Evolutionary conservation across 1,139 yeast genomes (phyloP), one percentile per base, ranked within the genome.

Genomic region (Groenewaldozyma auringiensis): DNA sequence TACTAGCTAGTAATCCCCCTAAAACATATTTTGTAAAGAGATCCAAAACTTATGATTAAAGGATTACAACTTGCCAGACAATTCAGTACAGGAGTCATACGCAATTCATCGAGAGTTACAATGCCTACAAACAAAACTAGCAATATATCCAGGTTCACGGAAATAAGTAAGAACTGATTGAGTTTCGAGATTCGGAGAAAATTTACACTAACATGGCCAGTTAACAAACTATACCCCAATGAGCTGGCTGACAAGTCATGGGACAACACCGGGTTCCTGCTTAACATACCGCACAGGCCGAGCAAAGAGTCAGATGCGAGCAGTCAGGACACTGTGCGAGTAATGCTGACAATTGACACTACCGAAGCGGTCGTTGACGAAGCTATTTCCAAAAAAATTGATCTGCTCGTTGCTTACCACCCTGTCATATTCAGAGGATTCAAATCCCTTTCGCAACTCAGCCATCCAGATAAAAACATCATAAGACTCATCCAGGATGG

Each of bases 401-500:
- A 62, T 25, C 61, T 87, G 46, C 72, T 94, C 16, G 66, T 94
- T 60, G 94, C 97, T 0, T 94, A 94, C 63, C 48, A 67, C 51
- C 99, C 99, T 1, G 87, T 92, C 61, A 87, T 94, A 40, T 94
- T 94, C 71, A 71, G 84, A 25, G 95, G 95, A 0, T 75, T 94
- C 63, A 94, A 89, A 63, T 69, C 80, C n/a, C 75, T 94, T 47
- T 74, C 80, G 1, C 69, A 74, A 2, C 44, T 53, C 1, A 87
- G 86, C 56, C 81, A 95, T 0, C 97, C 92, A 62, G 97, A 92
- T 60, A 68, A 67, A 29, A 83, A 95, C 3, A 70, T 92, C 45
- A 63, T 92, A 36, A 75, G 75, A 48, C 71, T 94, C 55, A 82
- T 88, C 45, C 79, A 81, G 51, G 74, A 81, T 48, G 85, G 85